Percentiles rank a stretch among this genome's conserved stretches.
phyloP scores from a whole-genome alignment of 2,329 filamentous ascomycete species.

The Zelopaecilomyces penicillatus region DNA sequence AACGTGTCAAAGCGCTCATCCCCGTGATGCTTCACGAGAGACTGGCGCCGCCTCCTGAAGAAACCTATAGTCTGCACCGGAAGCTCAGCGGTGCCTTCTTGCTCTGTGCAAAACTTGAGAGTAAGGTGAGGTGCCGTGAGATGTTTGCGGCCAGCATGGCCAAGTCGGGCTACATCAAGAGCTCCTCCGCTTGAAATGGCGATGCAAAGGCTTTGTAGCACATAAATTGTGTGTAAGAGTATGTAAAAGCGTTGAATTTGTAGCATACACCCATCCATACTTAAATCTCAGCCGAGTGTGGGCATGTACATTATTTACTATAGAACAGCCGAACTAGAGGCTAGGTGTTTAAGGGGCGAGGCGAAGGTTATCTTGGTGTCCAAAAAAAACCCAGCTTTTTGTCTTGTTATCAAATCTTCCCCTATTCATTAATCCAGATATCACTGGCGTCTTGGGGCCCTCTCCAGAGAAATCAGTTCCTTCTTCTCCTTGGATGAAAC shows the following conservation, averaged over 20 bases:
- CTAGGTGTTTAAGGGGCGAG: no score
- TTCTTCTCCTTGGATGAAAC: conserved; percentile 76
- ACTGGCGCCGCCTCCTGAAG: conserved; percentile 84
- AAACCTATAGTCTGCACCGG: conserved; percentile 91
- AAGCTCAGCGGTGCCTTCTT: conserved; percentile 94
- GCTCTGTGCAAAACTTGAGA: conserved; percentile 79
- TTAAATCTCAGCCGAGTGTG: no score
- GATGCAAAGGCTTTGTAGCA: no score
- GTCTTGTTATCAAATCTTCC: no score
- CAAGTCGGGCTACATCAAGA: conserved; percentile 23
- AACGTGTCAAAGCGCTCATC: conserved; percentile 79
- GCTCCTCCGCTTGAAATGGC: neutral
- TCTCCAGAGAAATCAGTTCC: conserved; percentile 43
- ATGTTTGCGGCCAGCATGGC: conserved; percentile 59
- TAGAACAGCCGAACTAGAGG: no score
- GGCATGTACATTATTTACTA: no score
- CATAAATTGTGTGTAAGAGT: no score
- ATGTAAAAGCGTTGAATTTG: no score
- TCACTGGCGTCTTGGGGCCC: conserved; percentile 12
- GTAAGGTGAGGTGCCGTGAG: conserved; percentile 69
- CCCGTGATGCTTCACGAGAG: conserved; percentile 89
- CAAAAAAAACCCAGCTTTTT: no score
- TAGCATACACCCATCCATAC: no score
- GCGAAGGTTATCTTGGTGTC: no score
- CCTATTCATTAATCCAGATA: no score